Evolutionary conservation across 306 rosid species (phyloP), one percentile per base, ranked within the genome.

Genomic region (Vicia sativa): DNA sequence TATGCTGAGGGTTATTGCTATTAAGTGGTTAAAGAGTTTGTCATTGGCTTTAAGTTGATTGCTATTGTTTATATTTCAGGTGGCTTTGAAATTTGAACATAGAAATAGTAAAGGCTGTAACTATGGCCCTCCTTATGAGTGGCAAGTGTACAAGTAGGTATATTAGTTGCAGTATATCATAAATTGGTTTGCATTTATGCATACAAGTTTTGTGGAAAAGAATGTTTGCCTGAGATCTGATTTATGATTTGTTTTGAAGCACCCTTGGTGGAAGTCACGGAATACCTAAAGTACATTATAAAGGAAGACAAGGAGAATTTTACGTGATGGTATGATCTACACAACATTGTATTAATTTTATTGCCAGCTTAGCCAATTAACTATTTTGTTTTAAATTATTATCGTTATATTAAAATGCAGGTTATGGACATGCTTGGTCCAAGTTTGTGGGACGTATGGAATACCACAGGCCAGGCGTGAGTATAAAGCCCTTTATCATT

Each of bases 341-440:
- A 34, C 41, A 34, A n/a, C 35, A 11, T 37, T 55, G 13, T 39
- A 37, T 65, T 28, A 38, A 38, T 71, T 43, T 62, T 11, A 11
- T 26, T 35, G 10, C 58, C 49, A 68, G 26, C 65, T 39, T 58
- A 10, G 19, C 21, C 55, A 38, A 57, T 67, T 4, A 77, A 29
- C 38, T 9, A n/a, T 21, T 21, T 21, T n/a, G 21, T 56, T 45
- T 5, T 44, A 13, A 43, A 6, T 61, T 21, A 64, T 65, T 44
- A 7, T 37, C 19, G 8, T 26, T 7, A 28, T 66, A 13, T 67
- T 70, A 49, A 49, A 55, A 29, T 75, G 70, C 82, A 92, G 98
- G 96, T 92, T 68, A 92, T 92, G 98, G 98, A 92, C 81, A 92
- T 89, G 96, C 89, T 92, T 65, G 98, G 96, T 25, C 98, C 96